Conservation (phyloP, 2,329 filamentous ascomycete genomes). For the Penicillium oxalicum region DNA sequence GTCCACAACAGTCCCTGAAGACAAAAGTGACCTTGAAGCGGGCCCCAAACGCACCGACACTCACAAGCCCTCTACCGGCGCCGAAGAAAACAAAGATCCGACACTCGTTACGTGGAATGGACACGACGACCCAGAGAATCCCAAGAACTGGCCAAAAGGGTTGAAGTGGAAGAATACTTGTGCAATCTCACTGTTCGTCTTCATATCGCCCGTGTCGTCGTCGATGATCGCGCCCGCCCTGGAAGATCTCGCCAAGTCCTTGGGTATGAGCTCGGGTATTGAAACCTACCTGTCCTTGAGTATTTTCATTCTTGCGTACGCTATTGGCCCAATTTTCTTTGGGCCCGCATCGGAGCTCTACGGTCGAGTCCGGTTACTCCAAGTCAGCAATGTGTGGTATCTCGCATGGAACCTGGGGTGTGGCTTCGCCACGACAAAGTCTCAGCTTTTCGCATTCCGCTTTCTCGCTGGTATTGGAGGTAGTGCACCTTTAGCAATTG, state of each 20-base stretch:
- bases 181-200: constrained; percentile 52
- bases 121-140: constrained; percentile 10
- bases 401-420: constrained; percentile 56
- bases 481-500: constrained; percentile 50
- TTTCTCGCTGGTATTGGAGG: constrained; percentile 56
- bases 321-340: constrained; percentile 47
- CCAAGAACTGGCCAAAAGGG: constrained; percentile 8
- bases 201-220: constrained; percentile 59
- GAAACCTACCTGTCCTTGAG: constrained; percentile 47
- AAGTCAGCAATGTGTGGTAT: constrained; percentile 51
- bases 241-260: constrained; percentile 46
- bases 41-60: background rate
- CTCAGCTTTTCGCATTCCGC: constrained; percentile 52
- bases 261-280: constrained; percentile 46
- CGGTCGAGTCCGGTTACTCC: constrained; percentile 50
- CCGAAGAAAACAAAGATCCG: background rate
- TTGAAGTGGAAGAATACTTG: constrained; percentile 6
- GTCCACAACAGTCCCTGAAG: background rate
- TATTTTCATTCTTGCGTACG: constrained; percentile 53
- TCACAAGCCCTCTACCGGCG: background rate
- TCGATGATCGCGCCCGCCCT: constrained; percentile 54
- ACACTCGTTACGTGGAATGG: constrained; percentile 7
- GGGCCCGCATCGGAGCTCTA: constrained; percentile 52
- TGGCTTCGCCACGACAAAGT: constrained; percentile 49
- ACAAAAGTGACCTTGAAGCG: background rate